phyloP scores from a whole-genome alignment of 116 monocot genomes.

The Phalaenopsis hybrid region DNA sequence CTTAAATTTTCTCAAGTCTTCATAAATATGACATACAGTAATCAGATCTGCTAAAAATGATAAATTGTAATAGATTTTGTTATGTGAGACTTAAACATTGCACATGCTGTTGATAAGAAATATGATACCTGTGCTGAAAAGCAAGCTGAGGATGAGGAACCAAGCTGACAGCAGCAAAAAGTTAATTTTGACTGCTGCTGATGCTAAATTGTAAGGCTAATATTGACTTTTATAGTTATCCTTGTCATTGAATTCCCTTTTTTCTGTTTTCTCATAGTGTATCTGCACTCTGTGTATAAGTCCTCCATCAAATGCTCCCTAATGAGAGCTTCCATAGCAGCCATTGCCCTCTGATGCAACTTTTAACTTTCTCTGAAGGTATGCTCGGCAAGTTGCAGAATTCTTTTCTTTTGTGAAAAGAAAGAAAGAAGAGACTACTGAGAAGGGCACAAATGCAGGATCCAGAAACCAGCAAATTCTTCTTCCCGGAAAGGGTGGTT shows the following conservation, averaged over 20 bases:
- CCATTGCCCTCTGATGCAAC: neutral
- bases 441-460: conserved; percentile 12
- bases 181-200: neutral
- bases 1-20: neutral
- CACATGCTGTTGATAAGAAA: neutral
- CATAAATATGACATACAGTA: neutral
- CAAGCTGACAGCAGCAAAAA: neutral
- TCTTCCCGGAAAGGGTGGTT: conserved; percentile 38
- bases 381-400: conserved; percentile 82
- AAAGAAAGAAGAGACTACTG: conserved; percentile 40
- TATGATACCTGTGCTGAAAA: neutral
- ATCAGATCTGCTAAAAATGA: too few relatives aligned
- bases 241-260: neutral
- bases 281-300: neutral
- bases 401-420: conserved; percentile 89
- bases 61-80: neutral
- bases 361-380: conserved; percentile 22
- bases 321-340: neutral
- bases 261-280: neutral
- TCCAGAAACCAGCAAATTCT: conserved; percentile 19
- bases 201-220: neutral
- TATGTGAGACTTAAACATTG: neutral
- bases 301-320: too few relatives aligned
- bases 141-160: neutral
- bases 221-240: neutral